Evolutionary conservation across 176 grass and related monocot species (phyloP), one percentile per base, ranked within the genome.

Genomic region (Puya raimondii): DNA sequence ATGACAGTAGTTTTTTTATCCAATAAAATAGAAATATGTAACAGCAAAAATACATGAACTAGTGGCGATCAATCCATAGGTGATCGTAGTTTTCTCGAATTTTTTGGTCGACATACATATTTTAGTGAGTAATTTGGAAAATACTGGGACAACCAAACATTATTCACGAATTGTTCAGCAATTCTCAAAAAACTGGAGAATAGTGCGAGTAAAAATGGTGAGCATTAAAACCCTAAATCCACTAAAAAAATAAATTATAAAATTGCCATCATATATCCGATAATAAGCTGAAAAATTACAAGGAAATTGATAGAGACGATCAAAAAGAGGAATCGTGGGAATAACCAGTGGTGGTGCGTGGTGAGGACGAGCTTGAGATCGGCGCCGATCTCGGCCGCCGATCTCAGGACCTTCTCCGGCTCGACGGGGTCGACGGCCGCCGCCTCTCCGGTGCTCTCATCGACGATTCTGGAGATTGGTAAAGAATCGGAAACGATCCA

Each of bases 301-400:
- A 61, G 56, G 10, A 61, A 18, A 18, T 20, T 13, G 21, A 61
- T 20, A 21, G 17, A 61, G 29, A 18, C 65, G n/a, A 69, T 42
- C 33, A 42, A 42, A 42, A 5, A 42, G 33, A 42, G 33, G 33
- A 42, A 42, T 42, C 33, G 33, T 42, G 33, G 4, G 4, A 42
- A 42, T 42, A 7, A 92, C 89, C 86, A 88, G 84, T 97, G 94
- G 63, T 90, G 94, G 63, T 97, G 94, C 13, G 94, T 92, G 47
- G 94, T 97, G 74, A 97, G 81, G 70, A 97, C 82, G 48, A 61
- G 67, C 49, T 83, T 86, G 27, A 97, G 49, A 72, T 50, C 4
- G 27, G 82, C 89, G 47, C 89, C 94, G 74, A 84, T 75, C 49
- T 97, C 84, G 67, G 49, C 75, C 23, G 89, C 86, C 23, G 77